Base-by-base conservation (phyloP, 208 protist species). In the Acanthamoeba divionensis region DNA sequence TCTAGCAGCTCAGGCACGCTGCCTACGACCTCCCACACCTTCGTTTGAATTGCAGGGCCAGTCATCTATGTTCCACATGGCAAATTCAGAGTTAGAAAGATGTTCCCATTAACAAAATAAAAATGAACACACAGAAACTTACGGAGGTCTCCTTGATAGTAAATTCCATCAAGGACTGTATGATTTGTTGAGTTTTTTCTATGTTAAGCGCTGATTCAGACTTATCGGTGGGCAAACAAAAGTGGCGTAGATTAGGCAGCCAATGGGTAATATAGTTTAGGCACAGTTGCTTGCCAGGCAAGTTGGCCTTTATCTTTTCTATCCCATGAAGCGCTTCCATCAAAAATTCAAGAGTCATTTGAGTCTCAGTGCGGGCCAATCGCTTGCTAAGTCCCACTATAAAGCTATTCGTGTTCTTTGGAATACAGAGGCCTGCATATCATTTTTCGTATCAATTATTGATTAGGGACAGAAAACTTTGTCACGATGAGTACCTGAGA, bases 221-320 rank as follows among this genome's bases (percentile, higher is more conserved):
- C 24, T 57, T n/a, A 50, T 82, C 73, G 38, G 73, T 82, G 38
- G 45, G 73, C 33, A 60, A 33, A 36, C 73, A 82, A 50, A 82
- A 82, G 48, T 38, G 4, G 38, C 45, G 45, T 0, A 94, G 63
- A 75, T 94, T 94, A n/a, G 50, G 47, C 45, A 95, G 80, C 93
- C 93, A 95, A 24, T 93, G 93, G 45, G 69, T 54, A 10, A 95
- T 91, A 41, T 95, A 95, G 71, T 93, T 89, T 4, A 95, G 79
- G 26, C 87, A 90, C 13, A 94, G 47, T 86, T 95, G 89, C 50
- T 93, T 95, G 10, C 63, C 75, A 15, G 77, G 54, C 31, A 87
- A 57, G 29, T 94, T 66, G 0, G 57, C 50, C 44, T 77, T 92
- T 31, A 90, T 88, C 8, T 90, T 89, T 0, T 79, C 55, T 5